Conservation (phyloP, 306 rosid genomes). For the Lathyrus tuberosus region DNA sequence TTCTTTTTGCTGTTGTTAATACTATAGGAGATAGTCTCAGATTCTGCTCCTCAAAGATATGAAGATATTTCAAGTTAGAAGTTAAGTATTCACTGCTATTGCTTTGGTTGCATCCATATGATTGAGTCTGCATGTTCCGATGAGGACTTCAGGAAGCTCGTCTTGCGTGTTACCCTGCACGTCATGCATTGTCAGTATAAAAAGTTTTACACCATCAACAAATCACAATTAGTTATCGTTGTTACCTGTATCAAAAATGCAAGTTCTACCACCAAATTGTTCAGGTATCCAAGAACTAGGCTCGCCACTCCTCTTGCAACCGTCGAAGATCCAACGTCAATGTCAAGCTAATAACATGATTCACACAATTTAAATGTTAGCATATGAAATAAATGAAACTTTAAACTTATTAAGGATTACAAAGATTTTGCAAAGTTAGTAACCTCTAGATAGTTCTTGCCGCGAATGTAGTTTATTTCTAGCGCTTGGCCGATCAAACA, state of each 20-base stretch:
- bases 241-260: slow-evolving; percentile 88
- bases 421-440: slow-evolving; percentile 11
- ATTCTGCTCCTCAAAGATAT: slow-evolving; percentile 31
- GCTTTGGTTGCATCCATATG: slow-evolving; percentile 77
- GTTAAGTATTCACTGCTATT: slow-evolving; percentile 43
- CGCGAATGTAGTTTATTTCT: slow-evolving; percentile 62
- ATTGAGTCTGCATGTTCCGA: slow-evolving; percentile 84
- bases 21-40: background rate
- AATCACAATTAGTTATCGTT: background rate
- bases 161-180: slow-evolving; percentile 74
- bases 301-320: slow-evolving; percentile 84
- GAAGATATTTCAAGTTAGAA: background rate
- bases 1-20: slow-evolving; percentile 9
- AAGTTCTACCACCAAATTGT: slow-evolving; percentile 88
- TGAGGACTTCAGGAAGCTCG: slow-evolving; percentile 81
- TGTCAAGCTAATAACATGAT: slow-evolving; percentile 53
- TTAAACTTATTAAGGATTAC: background rate
- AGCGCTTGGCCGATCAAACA: slow-evolving; percentile 83
- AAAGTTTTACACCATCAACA: background rate
- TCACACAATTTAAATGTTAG: slow-evolving; percentile 35
- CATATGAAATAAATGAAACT: background rate
- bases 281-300: slow-evolving; percentile 89
- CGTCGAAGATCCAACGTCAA: slow-evolving; percentile 82
- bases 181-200: background rate
- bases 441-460: slow-evolving; percentile 88